Evolutionary conservation across 345 rosid species (phyloP).

Genomic region (Mercurialis annua): DNA sequence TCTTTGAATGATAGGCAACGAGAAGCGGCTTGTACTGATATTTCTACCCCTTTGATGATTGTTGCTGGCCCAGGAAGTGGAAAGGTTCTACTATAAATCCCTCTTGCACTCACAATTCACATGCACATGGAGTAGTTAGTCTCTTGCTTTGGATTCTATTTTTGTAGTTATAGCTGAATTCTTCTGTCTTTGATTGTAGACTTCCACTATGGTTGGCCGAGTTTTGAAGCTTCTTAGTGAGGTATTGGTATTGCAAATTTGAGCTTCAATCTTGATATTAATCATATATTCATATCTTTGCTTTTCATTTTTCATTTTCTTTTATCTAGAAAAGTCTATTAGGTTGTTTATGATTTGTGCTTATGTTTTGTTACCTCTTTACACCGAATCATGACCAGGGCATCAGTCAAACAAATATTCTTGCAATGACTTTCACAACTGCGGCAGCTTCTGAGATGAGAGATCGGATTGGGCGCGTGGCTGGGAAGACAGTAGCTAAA

Average conservation of each 20-base stretch:
- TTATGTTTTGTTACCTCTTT: neutral
- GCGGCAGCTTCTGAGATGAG: constrained; percentile 97
- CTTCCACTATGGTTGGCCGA: constrained; percentile 98
- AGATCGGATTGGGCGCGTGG: constrained; percentile 67
- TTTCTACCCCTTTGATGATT: constrained; percentile 79
- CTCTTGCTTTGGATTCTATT: constrained; percentile 8
- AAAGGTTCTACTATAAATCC: constrained; percentile 58
- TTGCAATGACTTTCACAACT: constrained; percentile 97
- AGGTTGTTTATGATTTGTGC: constrained; percentile 8
- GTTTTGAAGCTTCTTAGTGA: constrained; percentile 62
- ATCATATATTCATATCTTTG: constrained; percentile 7
- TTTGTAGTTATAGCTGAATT: constrained; percentile 14
- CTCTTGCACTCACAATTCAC: neutral
- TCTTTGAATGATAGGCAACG: constrained; percentile 76
- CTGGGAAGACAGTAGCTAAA: constrained; percentile 80
- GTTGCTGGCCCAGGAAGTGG: constrained; percentile 99
- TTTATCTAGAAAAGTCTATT: neutral
- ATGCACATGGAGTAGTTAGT: no score
- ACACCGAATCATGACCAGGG: constrained; percentile 49
- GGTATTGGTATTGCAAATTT: constrained; percentile 51
- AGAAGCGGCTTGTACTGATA: constrained; percentile 78
- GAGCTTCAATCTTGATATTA: constrained; percentile 1
- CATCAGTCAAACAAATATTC: constrained; percentile 68
- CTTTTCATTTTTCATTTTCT: neutral
- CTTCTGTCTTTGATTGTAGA: constrained; percentile 43